phyloP scores from a whole-genome alignment of 2,329 filamentous ascomycete species.

The Coleophoma crateriformis region DNA sequence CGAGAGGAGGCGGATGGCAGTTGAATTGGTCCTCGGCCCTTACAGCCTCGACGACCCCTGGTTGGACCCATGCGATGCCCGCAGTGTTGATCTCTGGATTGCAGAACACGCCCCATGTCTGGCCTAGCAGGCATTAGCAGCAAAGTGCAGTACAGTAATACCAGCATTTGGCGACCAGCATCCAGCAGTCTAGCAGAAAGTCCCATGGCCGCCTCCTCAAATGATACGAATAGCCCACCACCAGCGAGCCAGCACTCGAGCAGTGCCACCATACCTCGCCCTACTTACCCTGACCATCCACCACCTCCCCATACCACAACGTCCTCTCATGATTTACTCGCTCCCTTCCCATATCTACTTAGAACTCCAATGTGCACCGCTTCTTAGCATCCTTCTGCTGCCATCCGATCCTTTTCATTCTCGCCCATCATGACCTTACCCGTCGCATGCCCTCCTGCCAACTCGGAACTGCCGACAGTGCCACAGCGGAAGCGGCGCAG shows the following conservation, averaged over 20 bases:
- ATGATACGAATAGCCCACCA: constrained; percentile 1
- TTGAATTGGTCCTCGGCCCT: constrained; percentile 9
- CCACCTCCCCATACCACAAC: not conserved
- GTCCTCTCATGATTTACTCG: not conserved
- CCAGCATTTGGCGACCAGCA: not conserved
- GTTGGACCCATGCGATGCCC: not conserved
- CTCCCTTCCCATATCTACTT: not conserved
- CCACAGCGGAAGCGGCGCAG: constrained; percentile 62
- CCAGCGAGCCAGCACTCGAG: not conserved
- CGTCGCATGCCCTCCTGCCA: constrained; percentile 22
- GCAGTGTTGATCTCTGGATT: constrained; percentile 1
- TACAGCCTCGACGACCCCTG: not conserved
- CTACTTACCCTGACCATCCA: not conserved
- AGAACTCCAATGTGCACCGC: not conserved
- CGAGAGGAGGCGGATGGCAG: constrained; percentile 5
- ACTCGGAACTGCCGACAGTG: constrained; percentile 21
- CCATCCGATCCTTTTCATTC: not conserved
- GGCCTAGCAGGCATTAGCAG: not conserved
- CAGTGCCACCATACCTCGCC: not conserved
- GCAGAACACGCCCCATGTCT: not conserved
- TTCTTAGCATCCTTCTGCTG: not conserved
- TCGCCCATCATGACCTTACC: constrained; percentile 24
- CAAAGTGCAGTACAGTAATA: not conserved
- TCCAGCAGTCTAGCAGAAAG: not conserved
- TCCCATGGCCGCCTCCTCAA: not conserved